Percentiles rank a stretch among this genome's conserved stretches.
Evolutionary conservation across 495 filamentous ascomycete species (phyloP).

Genomic region (Collariella sp.): DNA sequence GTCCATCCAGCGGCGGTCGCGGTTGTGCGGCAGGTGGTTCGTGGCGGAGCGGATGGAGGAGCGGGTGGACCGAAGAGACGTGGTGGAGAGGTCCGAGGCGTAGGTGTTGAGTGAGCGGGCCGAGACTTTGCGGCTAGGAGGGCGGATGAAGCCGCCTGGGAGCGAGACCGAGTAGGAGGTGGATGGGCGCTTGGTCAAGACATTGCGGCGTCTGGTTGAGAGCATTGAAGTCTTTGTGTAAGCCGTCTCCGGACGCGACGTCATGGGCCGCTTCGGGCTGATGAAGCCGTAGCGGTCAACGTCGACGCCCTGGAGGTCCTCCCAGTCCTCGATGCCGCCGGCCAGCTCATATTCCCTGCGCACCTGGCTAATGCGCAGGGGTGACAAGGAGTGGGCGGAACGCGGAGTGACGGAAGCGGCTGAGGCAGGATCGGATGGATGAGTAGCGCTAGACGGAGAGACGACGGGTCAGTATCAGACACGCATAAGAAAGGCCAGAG

Average conservation of each 20-base stretch:
- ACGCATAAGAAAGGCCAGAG: slow-evolving; percentile 22
- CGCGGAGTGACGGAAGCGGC: slow-evolving; percentile 21
- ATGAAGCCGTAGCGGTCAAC: slow-evolving; percentile 97
- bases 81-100: slow-evolving; percentile 41
- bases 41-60: slow-evolving; percentile 54
- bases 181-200: slow-evolving; percentile 34
- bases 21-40: slow-evolving; percentile 69
- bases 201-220: slow-evolving; percentile 32
- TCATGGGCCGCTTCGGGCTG: slow-evolving; percentile 37
- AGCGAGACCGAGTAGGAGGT: slow-evolving; percentile 31
- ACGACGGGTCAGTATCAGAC: not conserved
- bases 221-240: slow-evolving; percentile 25
- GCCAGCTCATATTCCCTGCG: slow-evolving; percentile 45
- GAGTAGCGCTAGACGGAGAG: slow-evolving; percentile 7
- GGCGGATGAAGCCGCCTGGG: slow-evolving; percentile 24
- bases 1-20: slow-evolving; percentile 64
- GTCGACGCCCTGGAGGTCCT: slow-evolving; percentile 74
- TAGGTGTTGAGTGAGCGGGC: slow-evolving; percentile 46
- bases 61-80: slow-evolving; percentile 48
- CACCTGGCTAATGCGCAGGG: slow-evolving; percentile 29
- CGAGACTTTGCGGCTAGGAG: slow-evolving; percentile 42
- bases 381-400: slow-evolving; percentile 36
- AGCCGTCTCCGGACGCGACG: slow-evolving; percentile 29
- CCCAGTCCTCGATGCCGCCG: slow-evolving; percentile 92
- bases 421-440: slow-evolving; percentile 13